Percentiles rank a stretch among this genome's conserved stretches.
phyloP scores from a whole-genome alignment of 148 eudicot genomes.

The Spergularia marina region DNA sequence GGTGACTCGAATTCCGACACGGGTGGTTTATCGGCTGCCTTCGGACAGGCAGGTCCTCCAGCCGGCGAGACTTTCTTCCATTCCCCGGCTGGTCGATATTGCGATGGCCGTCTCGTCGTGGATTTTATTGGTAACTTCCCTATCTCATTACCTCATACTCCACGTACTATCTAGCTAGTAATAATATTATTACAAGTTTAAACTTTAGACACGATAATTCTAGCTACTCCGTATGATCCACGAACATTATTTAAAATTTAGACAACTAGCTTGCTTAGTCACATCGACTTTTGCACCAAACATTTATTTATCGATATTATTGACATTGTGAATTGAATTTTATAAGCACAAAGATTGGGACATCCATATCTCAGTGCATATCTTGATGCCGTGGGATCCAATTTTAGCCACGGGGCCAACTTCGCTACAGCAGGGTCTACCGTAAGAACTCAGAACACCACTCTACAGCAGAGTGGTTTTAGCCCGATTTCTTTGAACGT shows the following conservation, averaged over 20 bases:
- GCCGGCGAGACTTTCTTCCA: conserved; percentile 66
- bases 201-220: too few relatives aligned
- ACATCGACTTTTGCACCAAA: too few relatives aligned
- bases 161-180: background rate
- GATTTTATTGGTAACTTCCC: conserved; percentile 66
- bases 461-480: conserved; percentile 61
- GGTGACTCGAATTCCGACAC: conserved; percentile 95
- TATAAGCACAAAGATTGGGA: conserved; percentile 65
- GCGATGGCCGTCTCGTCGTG: conserved; percentile 69
- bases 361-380: conserved; percentile 60
- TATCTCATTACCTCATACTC: background rate
- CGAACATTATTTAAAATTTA: too few relatives aligned
- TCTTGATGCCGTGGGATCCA: conserved; percentile 79
- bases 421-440: conserved; percentile 94
- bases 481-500: conserved; percentile 80
- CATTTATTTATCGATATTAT: too few relatives aligned
- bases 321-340: background rate
- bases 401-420: conserved; percentile 88
- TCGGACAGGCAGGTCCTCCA: conserved; percentile 70
- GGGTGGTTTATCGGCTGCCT: conserved; percentile 82
- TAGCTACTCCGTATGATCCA: too few relatives aligned
- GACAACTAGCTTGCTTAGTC: too few relatives aligned
- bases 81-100: conserved; percentile 62
- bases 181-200: too few relatives aligned
- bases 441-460: conserved; percentile 74